Evolutionary conservation across 805 yeast species (phyloP).

Genomic region (Lipomyces lipofer): DNA sequence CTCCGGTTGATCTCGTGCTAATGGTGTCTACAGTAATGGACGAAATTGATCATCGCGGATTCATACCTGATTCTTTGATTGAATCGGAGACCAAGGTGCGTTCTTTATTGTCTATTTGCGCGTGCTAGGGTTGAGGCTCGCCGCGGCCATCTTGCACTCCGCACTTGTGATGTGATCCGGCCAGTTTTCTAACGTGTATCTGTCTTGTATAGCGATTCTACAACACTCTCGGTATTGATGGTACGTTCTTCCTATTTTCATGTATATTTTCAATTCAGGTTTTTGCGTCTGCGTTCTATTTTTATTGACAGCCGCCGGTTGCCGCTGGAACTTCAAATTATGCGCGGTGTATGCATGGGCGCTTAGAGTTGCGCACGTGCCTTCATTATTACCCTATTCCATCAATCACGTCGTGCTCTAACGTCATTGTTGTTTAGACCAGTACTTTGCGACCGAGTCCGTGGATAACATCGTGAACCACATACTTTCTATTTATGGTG

Average conservation of each 20-base stretch:
- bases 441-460: slow-evolving; percentile 83
- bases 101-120: not conserved
- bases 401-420: not conserved
- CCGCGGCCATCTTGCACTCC: not conserved
- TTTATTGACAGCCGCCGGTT: not conserved
- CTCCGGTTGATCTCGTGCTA: not conserved
- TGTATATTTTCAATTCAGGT: not conserved
- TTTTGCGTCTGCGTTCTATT: not conserved
- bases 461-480: slow-evolving; percentile 79
- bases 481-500: slow-evolving; percentile 85
- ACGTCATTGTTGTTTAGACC: slow-evolving; percentile 41
- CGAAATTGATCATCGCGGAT: slow-evolving; percentile 75
- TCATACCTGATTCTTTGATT: slow-evolving; percentile 82
- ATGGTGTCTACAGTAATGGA: slow-evolving; percentile 62
- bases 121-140: not conserved
- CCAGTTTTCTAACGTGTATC: too few species aligned
- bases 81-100: slow-evolving; percentile 69
- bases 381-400: not conserved
- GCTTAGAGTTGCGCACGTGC: not conserved
- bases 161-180: not conserved
- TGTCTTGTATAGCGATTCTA: slow-evolving; percentile 65
- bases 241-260: slow-evolving; percentile 7
- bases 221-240: slow-evolving; percentile 83
- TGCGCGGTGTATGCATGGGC: not conserved
- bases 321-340: not conserved